These are phyloP conservation scores for Pichia occidentalis DNA, from an alignment of 805 yeast species.

Conservation along the genomic window DNA sequence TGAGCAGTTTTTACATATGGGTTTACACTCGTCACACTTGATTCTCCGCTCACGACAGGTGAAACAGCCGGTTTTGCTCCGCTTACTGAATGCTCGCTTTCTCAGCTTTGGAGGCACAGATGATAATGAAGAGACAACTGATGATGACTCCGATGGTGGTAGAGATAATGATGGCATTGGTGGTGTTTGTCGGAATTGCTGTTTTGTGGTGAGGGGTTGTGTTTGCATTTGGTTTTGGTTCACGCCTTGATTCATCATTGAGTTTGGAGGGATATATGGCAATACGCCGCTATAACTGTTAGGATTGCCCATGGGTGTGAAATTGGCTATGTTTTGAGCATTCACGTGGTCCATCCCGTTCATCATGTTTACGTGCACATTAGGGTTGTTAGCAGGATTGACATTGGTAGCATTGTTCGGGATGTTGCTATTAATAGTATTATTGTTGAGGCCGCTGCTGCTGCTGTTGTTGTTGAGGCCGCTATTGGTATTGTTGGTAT, in stretches of 20 bases:
- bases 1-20: conserved; percentile 62
- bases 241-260: no score
- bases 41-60: conserved; percentile 67
- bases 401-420: no score
- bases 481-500: not conserved
- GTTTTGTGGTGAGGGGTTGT: no score
- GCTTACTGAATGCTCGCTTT: conserved; percentile 42
- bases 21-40: conserved; percentile 71
- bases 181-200: no score
- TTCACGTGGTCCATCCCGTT: no score
- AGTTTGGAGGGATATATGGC: no score
- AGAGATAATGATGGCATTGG: not conserved
- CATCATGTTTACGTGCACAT: no score
- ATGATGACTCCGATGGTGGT: not conserved
- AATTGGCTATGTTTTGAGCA: no score
- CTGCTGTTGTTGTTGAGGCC: not conserved
- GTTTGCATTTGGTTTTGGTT: no score
- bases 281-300: no score
- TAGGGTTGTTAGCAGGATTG: not conserved
- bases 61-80: conserved; percentile 71
- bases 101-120: conserved; percentile 25
- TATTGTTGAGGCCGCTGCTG: not conserved
- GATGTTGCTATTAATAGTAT: not conserved
- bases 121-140: not conserved
- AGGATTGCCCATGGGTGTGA: no score